Evolutionary conservation across 768 basidiomycete species (phyloP), one percentile per base, ranked within the genome.

Genomic region (Mycena rosella): DNA sequence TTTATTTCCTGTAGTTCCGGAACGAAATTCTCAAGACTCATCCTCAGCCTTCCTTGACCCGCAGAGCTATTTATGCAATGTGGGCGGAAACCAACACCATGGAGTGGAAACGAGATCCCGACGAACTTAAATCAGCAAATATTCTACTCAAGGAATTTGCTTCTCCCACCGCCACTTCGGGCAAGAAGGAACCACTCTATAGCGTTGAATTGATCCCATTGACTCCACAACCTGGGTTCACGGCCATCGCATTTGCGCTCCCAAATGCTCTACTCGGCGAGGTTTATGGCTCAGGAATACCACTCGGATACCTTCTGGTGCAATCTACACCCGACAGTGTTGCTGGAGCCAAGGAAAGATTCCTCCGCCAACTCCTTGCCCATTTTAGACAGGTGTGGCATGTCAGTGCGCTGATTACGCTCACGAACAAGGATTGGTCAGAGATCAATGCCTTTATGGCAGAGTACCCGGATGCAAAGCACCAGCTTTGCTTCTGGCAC

Each of bases 401-500:
- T 0, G 30, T 76, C 1, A 18, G 51, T 18, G 29, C 51, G 3
- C 14, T 52, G 8, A 64, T 77, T 40, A 80, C 77, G 0, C 67
- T 78, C 0, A 74, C 77, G 0, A 79, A 82, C 73, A 82, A 83
- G 60, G 78, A 80, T 51, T 70, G 60, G 60, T n/a, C n/a, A n/a
- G n/a, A n/a, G n/a, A n/a, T n/a, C n/a, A n/a, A n/a, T n/a, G n/a
- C n/a, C n/a, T n/a, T n/a, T n/a, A n/a, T n/a, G n/a, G n/a, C n/a
- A n/a, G n/a, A n/a, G n/a, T n/a, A n/a, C n/a, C n/a, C n/a, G n/a
- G n/a, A n/a, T n/a, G n/a, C n/a, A 13, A 83, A 83, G 57, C 78
- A 81, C 38, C 81, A 81, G 60, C 63, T 84, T 0, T 83, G 81
- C 64, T 79, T 78, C 48, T 82, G 81, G 81, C 81, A 82, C 63